Percentiles rank a stretch among this genome's conserved stretches.
These are phyloP conservation scores for Trametes punicea DNA, from an alignment of 768 basidiomycete genomes.

Conservation along the genomic window DNA sequence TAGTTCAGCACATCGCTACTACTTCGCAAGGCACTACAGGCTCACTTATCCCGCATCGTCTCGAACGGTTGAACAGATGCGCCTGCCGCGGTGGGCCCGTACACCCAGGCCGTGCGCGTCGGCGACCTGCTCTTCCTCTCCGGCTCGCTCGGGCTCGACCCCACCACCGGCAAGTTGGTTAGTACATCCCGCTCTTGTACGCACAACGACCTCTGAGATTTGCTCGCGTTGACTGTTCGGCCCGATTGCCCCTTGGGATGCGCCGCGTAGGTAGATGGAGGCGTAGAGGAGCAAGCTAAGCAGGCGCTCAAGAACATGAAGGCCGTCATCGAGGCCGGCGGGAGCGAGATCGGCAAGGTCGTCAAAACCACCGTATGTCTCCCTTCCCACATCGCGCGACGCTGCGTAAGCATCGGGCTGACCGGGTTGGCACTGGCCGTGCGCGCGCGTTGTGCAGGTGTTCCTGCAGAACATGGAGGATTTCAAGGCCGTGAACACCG, in stretches of 20 bases:
- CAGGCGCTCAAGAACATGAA: constrained; percentile 87
- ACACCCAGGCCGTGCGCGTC: constrained; percentile 81
- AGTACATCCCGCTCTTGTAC: background rate
- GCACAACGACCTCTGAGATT: no score
- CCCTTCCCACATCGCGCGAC: constrained; percentile 1
- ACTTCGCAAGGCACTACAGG: no score
- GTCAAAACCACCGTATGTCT: constrained; percentile 84
- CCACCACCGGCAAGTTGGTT: constrained; percentile 66
- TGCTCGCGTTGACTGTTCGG: no score
- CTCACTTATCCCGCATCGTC: no score
- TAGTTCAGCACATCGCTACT: background rate
- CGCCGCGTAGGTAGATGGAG: constrained; percentile 41
- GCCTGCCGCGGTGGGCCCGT: constrained; percentile 80
- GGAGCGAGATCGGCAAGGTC: constrained; percentile 74
- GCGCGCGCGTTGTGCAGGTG: constrained; percentile 47
- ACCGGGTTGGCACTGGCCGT: background rate
- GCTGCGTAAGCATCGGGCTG: background rate
- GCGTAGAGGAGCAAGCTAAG: constrained; percentile 74
- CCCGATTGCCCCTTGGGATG: no score
- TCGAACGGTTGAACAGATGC: constrained; percentile 65
- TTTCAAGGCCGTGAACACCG: constrained; percentile 75
- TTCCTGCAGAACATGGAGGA: constrained; percentile 94
- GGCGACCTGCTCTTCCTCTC: constrained; percentile 87
- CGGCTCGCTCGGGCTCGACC: constrained; percentile 84
- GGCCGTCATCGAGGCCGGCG: constrained; percentile 78